Conservation (phyloP, 495 filamentous ascomycete species). For the Hypoxylon fuscum region DNA sequence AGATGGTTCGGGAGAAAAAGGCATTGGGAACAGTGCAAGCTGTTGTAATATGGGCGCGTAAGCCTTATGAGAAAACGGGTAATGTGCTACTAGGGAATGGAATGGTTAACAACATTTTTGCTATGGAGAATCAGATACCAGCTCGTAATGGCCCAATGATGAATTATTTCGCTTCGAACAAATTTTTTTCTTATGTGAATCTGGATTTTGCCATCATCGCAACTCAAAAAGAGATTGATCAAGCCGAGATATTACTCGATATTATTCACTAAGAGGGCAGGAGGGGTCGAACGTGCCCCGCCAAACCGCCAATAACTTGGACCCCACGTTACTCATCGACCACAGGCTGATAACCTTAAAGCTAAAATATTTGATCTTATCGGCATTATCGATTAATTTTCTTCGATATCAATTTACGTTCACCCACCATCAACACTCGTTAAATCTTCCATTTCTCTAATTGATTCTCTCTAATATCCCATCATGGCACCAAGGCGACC, state of each 20-base stretch:
- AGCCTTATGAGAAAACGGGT: slow-evolving; percentile 14
- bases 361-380: slow-evolving; percentile 40
- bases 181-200: no score
- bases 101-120: slow-evolving; percentile 26
- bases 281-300: no score
- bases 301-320: no score
- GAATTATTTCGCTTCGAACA: slow-evolving; percentile 4
- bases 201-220: no score
- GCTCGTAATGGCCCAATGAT: slow-evolving; percentile 23
- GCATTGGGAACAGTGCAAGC: slow-evolving; percentile 14
- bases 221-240: no score
- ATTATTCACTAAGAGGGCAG: no score
- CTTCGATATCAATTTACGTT: slow-evolving; percentile 1
- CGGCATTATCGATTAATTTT: slow-evolving; percentile 35
- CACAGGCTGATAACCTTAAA: slow-evolving; percentile 23
- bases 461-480: slow-evolving; percentile 1
- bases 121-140: slow-evolving; percentile 38
- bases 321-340: slow-evolving; percentile 15
- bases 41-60: slow-evolving; percentile 21
- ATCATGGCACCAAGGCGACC: slow-evolving; percentile 57
- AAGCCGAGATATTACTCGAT: no score
- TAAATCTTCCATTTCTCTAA: neutral
- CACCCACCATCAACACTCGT: slow-evolving; percentile 1
- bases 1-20: slow-evolving; percentile 22
- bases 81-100: slow-evolving; percentile 29